Conservation (phyloP, 2,329 filamentous ascomycete species). For the Coleophoma cylindrospora region DNA sequence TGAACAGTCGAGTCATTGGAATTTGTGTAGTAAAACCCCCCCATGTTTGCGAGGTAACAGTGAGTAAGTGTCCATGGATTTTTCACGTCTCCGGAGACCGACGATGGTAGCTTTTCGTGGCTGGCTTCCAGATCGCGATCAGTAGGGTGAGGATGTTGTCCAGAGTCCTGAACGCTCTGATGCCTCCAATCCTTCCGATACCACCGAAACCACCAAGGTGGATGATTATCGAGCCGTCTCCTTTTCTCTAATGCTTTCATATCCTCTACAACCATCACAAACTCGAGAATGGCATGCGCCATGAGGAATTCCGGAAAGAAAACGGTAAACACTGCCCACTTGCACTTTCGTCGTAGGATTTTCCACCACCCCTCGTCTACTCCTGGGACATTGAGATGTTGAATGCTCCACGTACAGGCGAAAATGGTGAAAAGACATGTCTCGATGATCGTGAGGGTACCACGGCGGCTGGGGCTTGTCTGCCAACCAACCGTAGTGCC, state of each 20-base stretch:
- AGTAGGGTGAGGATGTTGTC: no score
- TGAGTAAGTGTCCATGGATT: neutral
- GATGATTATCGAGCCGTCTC: no score
- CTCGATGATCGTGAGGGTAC: conserved; percentile 14
- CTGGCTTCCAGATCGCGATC: no score
- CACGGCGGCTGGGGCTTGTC: conserved; percentile 2
- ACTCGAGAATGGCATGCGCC: neutral
- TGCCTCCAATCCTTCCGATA: no score
- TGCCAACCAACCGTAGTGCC: neutral
- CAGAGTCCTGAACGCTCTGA: no score
- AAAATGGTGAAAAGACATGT: conserved; percentile 11
- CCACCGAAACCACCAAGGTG: no score
- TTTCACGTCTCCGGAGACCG: neutral
- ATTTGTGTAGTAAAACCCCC: no score
- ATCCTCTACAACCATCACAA: neutral
- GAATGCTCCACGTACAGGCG: conserved; percentile 11
- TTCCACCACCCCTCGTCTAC: neutral
- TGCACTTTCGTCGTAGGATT: neutral
- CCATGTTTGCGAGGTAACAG: no score
- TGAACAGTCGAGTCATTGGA: no score
- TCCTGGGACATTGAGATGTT: conserved; percentile 13
- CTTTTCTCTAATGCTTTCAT: no score
- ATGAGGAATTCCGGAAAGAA: conserved; percentile 2
- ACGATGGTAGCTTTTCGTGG: neutral
- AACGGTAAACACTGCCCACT: conserved; percentile 1